phyloP scores from a whole-genome alignment of 331 rosid species.

The Arachis monticola region DNA sequence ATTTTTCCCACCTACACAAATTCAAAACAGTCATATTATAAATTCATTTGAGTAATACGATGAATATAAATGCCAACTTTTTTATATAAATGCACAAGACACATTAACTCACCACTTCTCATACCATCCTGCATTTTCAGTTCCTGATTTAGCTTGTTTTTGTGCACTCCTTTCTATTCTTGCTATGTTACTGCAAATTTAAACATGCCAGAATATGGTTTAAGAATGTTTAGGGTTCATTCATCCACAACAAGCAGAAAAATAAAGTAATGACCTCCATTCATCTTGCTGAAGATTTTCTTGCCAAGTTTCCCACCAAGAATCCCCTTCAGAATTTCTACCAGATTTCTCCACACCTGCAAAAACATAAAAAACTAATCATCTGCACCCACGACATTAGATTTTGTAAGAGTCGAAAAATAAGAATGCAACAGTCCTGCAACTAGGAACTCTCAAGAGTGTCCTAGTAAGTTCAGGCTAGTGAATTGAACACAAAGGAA shows the following conservation, averaged over 20 bases:
- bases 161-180: conserved; percentile 97
- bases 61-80: conserved; percentile 18
- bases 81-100: conserved; percentile 1
- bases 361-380: conserved; percentile 35
- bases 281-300: conserved; percentile 98
- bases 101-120: conserved; percentile 81
- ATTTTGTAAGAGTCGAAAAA: conserved; percentile 33
- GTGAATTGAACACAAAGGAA: conserved; percentile 28
- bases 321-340: conserved; percentile 88
- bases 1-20: conserved; percentile 92
- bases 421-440: conserved; percentile 22
- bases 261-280: conserved; percentile 74
- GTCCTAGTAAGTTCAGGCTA: conserved; percentile 20
- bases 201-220: conserved; percentile 35
- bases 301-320: conserved; percentile 99
- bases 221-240: conserved; percentile 9
- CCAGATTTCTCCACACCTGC: conserved; percentile 98
- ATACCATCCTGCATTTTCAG: conserved; percentile 97
- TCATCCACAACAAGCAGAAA: conserved; percentile 30
- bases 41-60: conserved; percentile 28
- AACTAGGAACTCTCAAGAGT: conserved; percentile 16
- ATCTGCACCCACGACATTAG: conserved; percentile 19
- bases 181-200: conserved; percentile 79
- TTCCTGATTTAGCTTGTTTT: conserved; percentile 95
- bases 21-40: conserved; percentile 32